Evolutionary conservation across 2,329 filamentous ascomycete species (phyloP).

Genomic region (Pseudocercospora eumusae): DNA sequence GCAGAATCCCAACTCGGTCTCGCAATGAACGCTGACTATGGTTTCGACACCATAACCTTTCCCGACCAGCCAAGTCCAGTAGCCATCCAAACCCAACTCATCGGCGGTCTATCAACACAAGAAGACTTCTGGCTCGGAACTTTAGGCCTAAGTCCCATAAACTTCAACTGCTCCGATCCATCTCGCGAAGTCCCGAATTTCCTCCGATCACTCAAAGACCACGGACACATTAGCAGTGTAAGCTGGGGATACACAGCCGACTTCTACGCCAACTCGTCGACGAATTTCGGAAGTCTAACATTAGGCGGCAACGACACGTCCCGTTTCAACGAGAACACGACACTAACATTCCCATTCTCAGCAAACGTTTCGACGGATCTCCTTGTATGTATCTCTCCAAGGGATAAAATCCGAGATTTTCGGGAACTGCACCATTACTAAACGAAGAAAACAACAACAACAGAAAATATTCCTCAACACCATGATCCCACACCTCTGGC

Average conservation of each 20-base stretch:
- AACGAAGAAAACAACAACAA: no score
- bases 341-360: conserved; percentile 34
- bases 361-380: conserved; percentile 28
- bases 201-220: conserved; percentile 36
- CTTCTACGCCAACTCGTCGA: conserved; percentile 34
- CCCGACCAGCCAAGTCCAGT: conserved; percentile 20
- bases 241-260: conserved; percentile 49
- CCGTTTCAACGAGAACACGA: conserved; percentile 35
- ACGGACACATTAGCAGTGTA: conserved; percentile 39
- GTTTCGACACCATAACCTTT: conserved; percentile 9
- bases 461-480: conserved; percentile 41
- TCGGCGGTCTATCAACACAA: conserved; percentile 35
- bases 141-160: conserved; percentile 42
- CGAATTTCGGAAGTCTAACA: conserved; percentile 35
- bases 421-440: no score
- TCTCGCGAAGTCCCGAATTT: conserved; percentile 39
- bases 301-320: conserved; percentile 45
- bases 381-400: conserved; percentile 31
- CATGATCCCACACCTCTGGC: conserved; percentile 45
- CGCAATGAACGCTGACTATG: conserved; percentile 22
- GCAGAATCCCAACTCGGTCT: conserved; percentile 31
- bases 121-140: conserved; percentile 41
- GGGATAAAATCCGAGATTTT: conserved; percentile 11
- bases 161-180: conserved; percentile 44
- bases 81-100: conserved; percentile 19